Conservation (phyloP, 352 stramenopile species). For the Globisporangium polare region DNA sequence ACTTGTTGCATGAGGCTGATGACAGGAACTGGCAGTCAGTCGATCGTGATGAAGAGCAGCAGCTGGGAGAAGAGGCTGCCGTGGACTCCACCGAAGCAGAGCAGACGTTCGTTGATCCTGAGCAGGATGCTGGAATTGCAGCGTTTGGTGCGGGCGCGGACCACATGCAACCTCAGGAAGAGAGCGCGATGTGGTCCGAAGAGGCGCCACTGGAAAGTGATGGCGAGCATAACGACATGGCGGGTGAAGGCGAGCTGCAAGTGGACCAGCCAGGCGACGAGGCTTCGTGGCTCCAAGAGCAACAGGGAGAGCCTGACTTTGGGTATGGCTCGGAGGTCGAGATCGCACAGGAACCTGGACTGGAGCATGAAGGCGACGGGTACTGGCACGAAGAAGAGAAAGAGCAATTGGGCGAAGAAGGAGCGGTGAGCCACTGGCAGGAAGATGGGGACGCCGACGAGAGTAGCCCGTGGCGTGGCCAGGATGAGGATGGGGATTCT, state of each 20-base stretch:
- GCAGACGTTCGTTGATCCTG: background rate
- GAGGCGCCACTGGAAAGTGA: background rate
- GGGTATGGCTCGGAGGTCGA: background rate
- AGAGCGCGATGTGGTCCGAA: background rate
- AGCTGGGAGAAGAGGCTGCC: background rate
- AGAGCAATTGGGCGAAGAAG: background rate
- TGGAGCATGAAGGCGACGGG: background rate
- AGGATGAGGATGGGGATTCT: background rate
- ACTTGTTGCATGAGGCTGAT: background rate
- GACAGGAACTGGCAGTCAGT: background rate
- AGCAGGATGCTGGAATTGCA: background rate
- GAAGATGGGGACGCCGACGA: background rate
- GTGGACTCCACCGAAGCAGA: too few species aligned
- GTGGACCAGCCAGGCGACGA: background rate
- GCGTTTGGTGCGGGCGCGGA: background rate
- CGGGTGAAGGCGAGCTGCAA: background rate
- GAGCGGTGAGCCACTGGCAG: background rate
- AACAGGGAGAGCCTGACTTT: background rate
- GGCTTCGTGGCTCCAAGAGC: background rate
- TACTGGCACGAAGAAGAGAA: background rate
- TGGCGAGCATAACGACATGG: background rate
- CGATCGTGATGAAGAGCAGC: background rate
- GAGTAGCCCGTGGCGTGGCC: background rate
- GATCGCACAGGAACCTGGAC: background rate
- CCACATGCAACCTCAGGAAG: background rate